Conservation (phyloP, 2,329 filamentous ascomycete species). For the Trichoderma koningiopsis region DNA sequence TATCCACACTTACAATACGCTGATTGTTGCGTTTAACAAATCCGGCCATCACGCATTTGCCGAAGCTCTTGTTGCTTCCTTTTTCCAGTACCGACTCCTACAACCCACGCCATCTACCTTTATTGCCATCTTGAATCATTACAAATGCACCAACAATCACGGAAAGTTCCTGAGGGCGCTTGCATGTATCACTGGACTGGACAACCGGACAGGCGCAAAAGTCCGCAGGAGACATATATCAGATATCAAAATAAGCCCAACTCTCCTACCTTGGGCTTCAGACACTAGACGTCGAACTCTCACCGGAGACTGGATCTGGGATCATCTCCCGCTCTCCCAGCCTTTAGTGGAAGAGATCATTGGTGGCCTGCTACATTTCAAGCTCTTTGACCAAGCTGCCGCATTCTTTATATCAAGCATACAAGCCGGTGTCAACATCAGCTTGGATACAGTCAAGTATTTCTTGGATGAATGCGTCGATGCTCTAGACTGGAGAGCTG, state of each 20-base stretch:
- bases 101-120: constrained; percentile 53
- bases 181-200: constrained; percentile 49
- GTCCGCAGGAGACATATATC: constrained; percentile 40
- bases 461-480: constrained; percentile 48
- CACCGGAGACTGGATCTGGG: constrained; percentile 42
- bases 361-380: constrained; percentile 51
- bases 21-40: constrained; percentile 67
- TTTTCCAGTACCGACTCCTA: constrained; percentile 48
- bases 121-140: constrained; percentile 54
- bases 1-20: constrained; percentile 69
- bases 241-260: constrained; percentile 35
- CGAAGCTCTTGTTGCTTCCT: constrained; percentile 55
- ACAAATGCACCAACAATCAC: constrained; percentile 45
- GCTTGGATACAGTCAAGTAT: constrained; percentile 38
- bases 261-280: constrained; percentile 37
- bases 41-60: constrained; percentile 53
- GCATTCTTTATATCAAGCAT: constrained; percentile 46
- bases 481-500: constrained; percentile 45
- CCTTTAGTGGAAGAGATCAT: constrained; percentile 51
- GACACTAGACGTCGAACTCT: constrained; percentile 32
- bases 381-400: constrained; percentile 48
- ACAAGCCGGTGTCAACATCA: constrained; percentile 38
- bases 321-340: constrained; percentile 44
- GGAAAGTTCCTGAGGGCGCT: constrained; percentile 49
- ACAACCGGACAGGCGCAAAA: constrained; percentile 44